Evolutionary conservation across 345 rosid genomes (phyloP), one percentile per base, ranked within the genome.

Genomic region (Gossypium arboreum): DNA sequence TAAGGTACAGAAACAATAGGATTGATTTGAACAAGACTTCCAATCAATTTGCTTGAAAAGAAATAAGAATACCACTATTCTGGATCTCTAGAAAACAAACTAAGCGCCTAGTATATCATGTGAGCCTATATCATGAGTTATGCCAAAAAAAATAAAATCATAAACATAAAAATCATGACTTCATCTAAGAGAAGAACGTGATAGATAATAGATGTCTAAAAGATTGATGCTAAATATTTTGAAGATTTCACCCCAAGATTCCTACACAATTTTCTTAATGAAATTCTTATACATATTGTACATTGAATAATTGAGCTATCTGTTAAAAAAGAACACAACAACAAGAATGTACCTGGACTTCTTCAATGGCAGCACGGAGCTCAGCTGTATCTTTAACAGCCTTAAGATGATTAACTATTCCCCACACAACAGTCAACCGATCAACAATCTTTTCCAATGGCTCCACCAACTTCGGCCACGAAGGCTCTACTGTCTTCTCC

Each of bases 401-500:
- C 85, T 92, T 92, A 62, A 94, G 94, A 81, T 92, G 97, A 85
- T 85, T 84, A 71, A 92, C 83, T 43, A 88, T 83, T 55, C 91
- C 94, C 98, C 94, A 94, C 75, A 88, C 88, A 55, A 94, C 88
- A 68, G 83, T 11, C 83, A 91, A 78, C 2, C 76, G 82, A 81
- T 91, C 98, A 18, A 85, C 50, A 75, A 92, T 85, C 90, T 82
- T 94, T 93, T 91, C 97, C 78, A 92, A 59, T 22, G 97, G 97
- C 81, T 91, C 97, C 79, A 90, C 97, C 76, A 94, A 83, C 76
- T 91, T 92, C 54, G 91, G 84, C 98, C 98, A 94, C 2, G 97
- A 79, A 0, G 97, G 95, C 78, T 91, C 94, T 71, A 89, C 88
- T 0, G 84, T 79, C 60, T 79, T 91, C 81, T 92, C 97, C 75